phyloP scores from a whole-genome alignment of 306 rosid genomes.

The Lathyrus sativus region DNA sequence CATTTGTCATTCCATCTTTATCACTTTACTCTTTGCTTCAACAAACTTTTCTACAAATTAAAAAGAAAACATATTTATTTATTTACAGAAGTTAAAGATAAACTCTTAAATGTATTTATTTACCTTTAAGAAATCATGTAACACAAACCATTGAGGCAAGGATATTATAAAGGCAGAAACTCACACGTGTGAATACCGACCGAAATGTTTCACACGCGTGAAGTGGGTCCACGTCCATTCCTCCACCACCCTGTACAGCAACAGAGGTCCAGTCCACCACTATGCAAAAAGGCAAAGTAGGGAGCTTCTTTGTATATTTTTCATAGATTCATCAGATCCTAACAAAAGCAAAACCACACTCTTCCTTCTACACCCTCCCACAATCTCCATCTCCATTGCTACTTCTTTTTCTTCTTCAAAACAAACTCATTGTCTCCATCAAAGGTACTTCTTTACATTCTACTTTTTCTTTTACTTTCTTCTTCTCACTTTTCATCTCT shows the following conservation, averaged over 20 bases:
- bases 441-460: conserved; percentile 36
- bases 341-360: conserved; percentile 18
- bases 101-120: neutral
- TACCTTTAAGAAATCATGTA: neutral
- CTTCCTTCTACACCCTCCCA: neutral
- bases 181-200: conserved; percentile 40
- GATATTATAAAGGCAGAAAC: neutral
- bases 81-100: too few relatives aligned
- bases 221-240: conserved; percentile 42
- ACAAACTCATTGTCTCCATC: conserved; percentile 19
- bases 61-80: too few relatives aligned
- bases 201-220: conserved; percentile 31
- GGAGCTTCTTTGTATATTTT: conserved; percentile 53
- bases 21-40: neutral
- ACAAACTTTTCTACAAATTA: neutral
- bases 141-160: neutral
- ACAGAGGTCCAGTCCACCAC: conserved; percentile 34
- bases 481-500: neutral
- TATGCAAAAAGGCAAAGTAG: conserved; percentile 34
- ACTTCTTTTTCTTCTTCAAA: conserved; percentile 15
- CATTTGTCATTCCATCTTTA: conserved; percentile 13
- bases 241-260: conserved; percentile 34
- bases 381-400: conserved; percentile 15
- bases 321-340: conserved; percentile 80
- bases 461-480: conserved; percentile 15